These are phyloP conservation scores for Pythium oligandrum DNA, from an alignment of 352 stramenopile genomes.

Conservation along the genomic window DNA sequence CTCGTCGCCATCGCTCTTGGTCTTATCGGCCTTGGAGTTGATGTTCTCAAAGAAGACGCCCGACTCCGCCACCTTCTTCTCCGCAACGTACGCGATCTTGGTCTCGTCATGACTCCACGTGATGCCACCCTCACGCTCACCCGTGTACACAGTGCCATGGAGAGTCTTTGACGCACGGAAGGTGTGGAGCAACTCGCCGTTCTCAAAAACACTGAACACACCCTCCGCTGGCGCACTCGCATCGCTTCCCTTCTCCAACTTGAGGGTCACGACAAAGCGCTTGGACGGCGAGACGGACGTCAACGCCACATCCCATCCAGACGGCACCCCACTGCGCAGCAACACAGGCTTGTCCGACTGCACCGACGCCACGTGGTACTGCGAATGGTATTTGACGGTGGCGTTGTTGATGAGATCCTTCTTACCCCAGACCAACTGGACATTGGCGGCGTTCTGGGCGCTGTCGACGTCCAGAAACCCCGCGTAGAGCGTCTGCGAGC, in stretches of 20 bases:
- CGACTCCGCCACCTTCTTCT: conserved; percentile 50
- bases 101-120: conserved; percentile 74
- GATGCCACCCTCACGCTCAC: conserved; percentile 66
- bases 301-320: conserved; percentile 29
- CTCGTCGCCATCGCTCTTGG: conserved; percentile 6
- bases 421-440: conserved; percentile 58
- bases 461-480: conserved; percentile 34
- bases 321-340: conserved; percentile 29
- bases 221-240: conserved; percentile 22
- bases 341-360: conserved; percentile 18
- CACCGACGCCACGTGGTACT: conserved; percentile 38
- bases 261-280: conserved; percentile 49
- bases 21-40: conserved; percentile 32
- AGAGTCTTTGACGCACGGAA: conserved; percentile 69
- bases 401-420: conserved; percentile 55
- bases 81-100: conserved; percentile 67
- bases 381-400: conserved; percentile 47
- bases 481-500: conserved; percentile 42
- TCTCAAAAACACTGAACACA: conserved; percentile 50
- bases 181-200: conserved; percentile 30
- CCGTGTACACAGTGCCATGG: conserved; percentile 64
- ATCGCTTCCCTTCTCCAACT: conserved; percentile 37
- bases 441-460: conserved; percentile 16
- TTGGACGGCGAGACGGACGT: conserved; percentile 56
- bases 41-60: conserved; percentile 53